A percentile compares a stretch with the other conserved stretches of the same genome.
These are phyloP conservation scores for Malus fusca DNA, from an alignment of 306 rosid species.

Conservation along the genomic window DNA sequence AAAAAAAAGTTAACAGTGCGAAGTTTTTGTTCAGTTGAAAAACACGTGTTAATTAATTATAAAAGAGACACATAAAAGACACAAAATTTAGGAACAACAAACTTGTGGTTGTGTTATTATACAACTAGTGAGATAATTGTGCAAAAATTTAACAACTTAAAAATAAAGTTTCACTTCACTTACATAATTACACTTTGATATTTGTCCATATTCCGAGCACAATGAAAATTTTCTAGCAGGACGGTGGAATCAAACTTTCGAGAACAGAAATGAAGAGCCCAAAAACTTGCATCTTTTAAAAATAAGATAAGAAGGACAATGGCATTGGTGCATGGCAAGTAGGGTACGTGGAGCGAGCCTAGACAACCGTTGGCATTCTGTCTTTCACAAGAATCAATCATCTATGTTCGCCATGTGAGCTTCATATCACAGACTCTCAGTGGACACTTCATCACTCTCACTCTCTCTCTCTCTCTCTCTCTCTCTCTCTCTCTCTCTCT, in stretches of 20 bases:
- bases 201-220: no score
- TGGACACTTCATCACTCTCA: neutral
- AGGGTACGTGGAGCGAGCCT: conserved; percentile 17
- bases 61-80: no score
- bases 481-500: neutral
- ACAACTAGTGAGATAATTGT: no score
- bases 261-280: neutral
- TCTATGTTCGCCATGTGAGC: neutral
- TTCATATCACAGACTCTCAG: neutral
- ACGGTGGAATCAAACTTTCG: neutral
- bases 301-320: neutral
- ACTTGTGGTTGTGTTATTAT: accelerated
- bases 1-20: no score
- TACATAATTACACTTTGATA: no score
- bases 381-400: neutral
- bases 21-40: no score
- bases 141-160: no score
- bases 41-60: no score
- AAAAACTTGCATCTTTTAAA: neutral
- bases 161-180: no score
- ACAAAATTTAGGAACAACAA: no score
- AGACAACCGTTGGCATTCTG: neutral
- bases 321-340: conserved; percentile 3
- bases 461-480: neutral
- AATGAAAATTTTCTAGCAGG: no score